Conservation (phyloP, 2,329 filamentous ascomycete genomes). For the Epichloe sibirici region DNA sequence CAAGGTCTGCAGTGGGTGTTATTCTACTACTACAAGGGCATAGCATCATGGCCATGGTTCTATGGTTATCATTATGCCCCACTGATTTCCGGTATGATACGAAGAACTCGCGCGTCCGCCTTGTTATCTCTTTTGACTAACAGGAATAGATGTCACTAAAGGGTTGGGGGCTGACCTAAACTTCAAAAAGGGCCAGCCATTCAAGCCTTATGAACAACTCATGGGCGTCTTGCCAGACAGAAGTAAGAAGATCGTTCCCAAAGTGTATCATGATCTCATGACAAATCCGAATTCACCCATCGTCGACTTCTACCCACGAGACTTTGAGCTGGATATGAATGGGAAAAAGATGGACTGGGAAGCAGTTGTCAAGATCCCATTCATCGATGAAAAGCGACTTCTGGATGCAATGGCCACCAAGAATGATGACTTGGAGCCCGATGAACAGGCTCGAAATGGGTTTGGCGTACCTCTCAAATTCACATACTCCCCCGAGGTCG, state of each 20-base stretch:
- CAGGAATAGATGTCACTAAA: constrained; percentile 63
- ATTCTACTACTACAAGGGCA: constrained; percentile 94
- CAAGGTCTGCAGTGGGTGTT: constrained; percentile 97
- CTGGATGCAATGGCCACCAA: constrained; percentile 76
- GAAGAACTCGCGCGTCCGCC: not conserved
- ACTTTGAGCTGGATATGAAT: constrained; percentile 98
- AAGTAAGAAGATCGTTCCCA: constrained; percentile 91
- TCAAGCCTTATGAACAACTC: constrained; percentile 87
- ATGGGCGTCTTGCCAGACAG: constrained; percentile 97
- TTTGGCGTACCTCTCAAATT: constrained; percentile 93
- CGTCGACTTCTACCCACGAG: constrained; percentile 92
- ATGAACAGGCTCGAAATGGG: constrained; percentile 71
- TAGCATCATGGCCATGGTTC: constrained; percentile 98
- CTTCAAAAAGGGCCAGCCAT: constrained; percentile 89
- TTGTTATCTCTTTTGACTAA: constrained; percentile 13
- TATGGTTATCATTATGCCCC: constrained; percentile 95
- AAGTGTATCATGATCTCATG: constrained; percentile 84
- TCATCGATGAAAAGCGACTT: constrained; percentile 86
- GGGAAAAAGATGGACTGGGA: constrained; percentile 99
- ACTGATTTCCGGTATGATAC: constrained; percentile 65
- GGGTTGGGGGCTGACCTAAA: constrained; percentile 78
- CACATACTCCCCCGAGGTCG: constrained; percentile 65
- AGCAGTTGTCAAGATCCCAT: constrained; percentile 96
- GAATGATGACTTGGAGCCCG: constrained; percentile 63
- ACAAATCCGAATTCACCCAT: constrained; percentile 82